Base-by-base conservation (phyloP, 75 land plant species). In the Cryptomeria japonica region DNA sequence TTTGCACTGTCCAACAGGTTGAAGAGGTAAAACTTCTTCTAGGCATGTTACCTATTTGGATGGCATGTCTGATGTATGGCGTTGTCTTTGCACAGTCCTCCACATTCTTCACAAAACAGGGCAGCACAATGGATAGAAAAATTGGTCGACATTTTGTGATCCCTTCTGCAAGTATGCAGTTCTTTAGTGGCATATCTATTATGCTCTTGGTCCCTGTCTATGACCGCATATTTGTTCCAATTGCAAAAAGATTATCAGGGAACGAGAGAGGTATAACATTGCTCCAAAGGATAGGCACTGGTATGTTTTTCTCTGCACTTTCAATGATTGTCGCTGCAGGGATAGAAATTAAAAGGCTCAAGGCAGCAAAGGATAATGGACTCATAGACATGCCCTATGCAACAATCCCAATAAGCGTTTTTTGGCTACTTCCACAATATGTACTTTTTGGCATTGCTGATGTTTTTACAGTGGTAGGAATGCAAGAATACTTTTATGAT, bases 71-170 rank as follows among this genome's bases (percentile, higher is more conserved):
- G 37, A 90, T 91, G 87, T 96, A 94, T 58, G 97, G 96, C 0
- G 94, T 96, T 34, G 92, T 95, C 36, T 94, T 95, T 85, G 96
- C 96, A 61, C 98, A 94, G 75, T 94, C 96, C 3, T 88, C 93
- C 2, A 98, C 99, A 0, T 94, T 96, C 88, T 98, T 96, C 91
- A 94, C 94, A 1, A 93, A 95, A 46, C 99, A 98, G 90, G 98
- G 97, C 37, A 88, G 88, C 88, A 87, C 95, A 38, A 94, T 98
- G 96, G 85, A 92, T 83, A 88, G 94, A n/a, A 92, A 86, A 87
- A 84, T 98, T 0, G 97, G 96, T 0, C 76, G 56, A 7, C 46
- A 64, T 64, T 95, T 98, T 89, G 75, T 90, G 58, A 92, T 98
- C 90, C 99, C 99, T 39, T 94, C 99, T 6, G 99, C 99, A 0